phyloP scores from a whole-genome alignment of 2,329 filamentous ascomycete genomes.

The Fusarium oxysporum region DNA sequence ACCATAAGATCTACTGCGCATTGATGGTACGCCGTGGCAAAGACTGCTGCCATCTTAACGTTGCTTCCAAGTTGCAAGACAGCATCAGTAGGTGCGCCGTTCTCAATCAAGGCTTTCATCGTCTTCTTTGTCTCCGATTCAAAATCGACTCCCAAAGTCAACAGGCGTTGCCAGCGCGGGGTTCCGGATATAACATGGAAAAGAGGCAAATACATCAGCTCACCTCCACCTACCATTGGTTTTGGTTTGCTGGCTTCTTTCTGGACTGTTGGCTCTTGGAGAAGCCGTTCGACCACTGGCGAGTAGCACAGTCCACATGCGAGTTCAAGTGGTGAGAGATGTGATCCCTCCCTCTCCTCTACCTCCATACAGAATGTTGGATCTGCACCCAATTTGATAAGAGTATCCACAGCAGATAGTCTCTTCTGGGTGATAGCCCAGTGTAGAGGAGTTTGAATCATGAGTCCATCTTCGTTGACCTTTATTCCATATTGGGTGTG shows the following conservation, averaged over 20 bases:
- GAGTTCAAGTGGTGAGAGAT: neutral
- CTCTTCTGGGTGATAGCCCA: neutral
- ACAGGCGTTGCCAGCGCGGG: neutral
- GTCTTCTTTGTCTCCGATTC: constrained; percentile 2
- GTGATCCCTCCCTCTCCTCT: neutral
- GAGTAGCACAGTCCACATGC: neutral
- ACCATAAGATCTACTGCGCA: neutral
- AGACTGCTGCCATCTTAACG: neutral
- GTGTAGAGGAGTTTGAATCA: neutral
- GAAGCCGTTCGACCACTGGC: neutral
- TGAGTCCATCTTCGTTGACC: neutral
- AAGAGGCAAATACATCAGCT: neutral
- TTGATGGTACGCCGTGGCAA: constrained; percentile 2
- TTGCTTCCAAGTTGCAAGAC: neutral
- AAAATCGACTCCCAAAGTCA: neutral
- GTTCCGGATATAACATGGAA: neutral
- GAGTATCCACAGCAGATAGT: neutral
- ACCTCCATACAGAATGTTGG: constrained; percentile 3
- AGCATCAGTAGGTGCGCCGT: neutral
- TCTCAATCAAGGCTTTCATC: neutral
- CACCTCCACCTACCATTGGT: neutral
- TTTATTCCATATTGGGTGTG: neutral
- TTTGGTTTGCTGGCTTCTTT: neutral
- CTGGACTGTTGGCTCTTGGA: neutral
- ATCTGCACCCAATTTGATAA: neutral